Percentiles rank a stretch among this genome's conserved stretches.
Conservation (phyloP, 768 basidiomycete genomes). For the Gymnopilus junonius region DNA sequence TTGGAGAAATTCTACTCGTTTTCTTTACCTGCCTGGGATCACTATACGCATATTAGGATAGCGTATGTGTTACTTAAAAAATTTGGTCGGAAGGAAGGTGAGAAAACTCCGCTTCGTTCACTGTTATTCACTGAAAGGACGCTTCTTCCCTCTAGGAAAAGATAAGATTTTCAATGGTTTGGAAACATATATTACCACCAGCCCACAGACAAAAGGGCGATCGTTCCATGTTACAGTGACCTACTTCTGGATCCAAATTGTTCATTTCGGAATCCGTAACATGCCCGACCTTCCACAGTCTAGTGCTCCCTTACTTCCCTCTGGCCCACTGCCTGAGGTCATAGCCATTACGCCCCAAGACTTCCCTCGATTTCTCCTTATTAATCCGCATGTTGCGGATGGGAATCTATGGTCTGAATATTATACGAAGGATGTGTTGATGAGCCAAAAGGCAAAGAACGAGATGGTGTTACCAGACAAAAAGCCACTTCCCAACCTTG, state of each 20-base stretch:
- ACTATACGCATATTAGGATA: conserved; percentile 50
- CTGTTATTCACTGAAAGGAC: neutral
- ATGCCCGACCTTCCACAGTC: conserved; percentile 26
- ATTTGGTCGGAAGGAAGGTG: conserved; percentile 47
- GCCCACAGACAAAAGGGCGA: conserved; percentile 38
- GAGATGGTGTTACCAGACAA: conserved; percentile 51
- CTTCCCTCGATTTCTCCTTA: conserved; percentile 41
- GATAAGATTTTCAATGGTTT: conserved; percentile 48
- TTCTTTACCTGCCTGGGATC: conserved; percentile 48
- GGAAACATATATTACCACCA: conserved; percentile 40
- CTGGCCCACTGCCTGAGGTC: neutral
- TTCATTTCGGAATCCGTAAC: conserved; percentile 49
- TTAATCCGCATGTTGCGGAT: conserved; percentile 46
- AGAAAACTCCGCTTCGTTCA: neutral
- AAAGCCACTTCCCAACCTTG: conserved; percentile 45
- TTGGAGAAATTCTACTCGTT: conserved; percentile 37
- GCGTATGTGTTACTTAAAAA: conserved; percentile 45
- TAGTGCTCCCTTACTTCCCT: neutral
- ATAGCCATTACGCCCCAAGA: conserved; percentile 24
- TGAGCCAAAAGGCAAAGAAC: conserved; percentile 42
- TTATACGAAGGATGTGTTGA: conserved; percentile 47
- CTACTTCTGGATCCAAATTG: conserved; percentile 55
- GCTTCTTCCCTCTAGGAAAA: conserved; percentile 36
- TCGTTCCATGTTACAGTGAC: conserved; percentile 53
- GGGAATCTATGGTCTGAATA: conserved; percentile 47